Evolutionary conservation across 2,329 filamentous ascomycete species (phyloP), one percentile per base, ranked within the genome.

Genomic region (Pseudocercospora eumusae): DNA sequence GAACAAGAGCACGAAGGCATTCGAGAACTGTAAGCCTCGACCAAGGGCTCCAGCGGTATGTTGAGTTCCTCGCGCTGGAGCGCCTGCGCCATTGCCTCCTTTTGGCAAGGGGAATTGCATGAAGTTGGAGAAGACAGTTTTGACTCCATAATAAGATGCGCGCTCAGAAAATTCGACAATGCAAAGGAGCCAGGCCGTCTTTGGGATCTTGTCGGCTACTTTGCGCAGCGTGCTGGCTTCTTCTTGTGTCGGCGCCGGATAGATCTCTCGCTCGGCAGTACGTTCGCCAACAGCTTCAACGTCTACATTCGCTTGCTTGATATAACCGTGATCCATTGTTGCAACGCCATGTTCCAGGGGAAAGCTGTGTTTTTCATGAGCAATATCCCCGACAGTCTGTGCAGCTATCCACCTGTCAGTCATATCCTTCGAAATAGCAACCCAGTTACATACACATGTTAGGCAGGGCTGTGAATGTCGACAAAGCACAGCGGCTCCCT

Each of bases 161-260:
- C 85, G 78, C 70, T 88, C 85, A 59, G 82, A 83, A 63, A 87
- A 83, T 65, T 87, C 85, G 44, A 86, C 83, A 6, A 82, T 66
- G 64, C 84, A 87, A 28, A 64, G 63, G 6, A 62, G 69, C 67
- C 84, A 88, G n/a, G 83, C 80, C 3, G 82, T 76, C 11, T 75
- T 61, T 0, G 85, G 83, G 1, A 87, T 77, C 2, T 68, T 74
- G 44, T 78, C 84, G n/a, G 83, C 75, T 7, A 84, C 77, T 60
- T 78, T 81, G 21, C 81, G 79, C 13, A 85, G 72, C 1, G 75
- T 79, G 2, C 59, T 60, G 2, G 68, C 63, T 66, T 85, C 82
- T 50, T 84, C 80, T 6, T 79, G 76, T 0, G 81, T 84, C 1
- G 82, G 80, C 31, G 33, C 18, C 13, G 68, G 66, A 45, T 70